phyloP scores from a whole-genome alignment of 305 asterid species.

The Plantago lanceolata region DNA sequence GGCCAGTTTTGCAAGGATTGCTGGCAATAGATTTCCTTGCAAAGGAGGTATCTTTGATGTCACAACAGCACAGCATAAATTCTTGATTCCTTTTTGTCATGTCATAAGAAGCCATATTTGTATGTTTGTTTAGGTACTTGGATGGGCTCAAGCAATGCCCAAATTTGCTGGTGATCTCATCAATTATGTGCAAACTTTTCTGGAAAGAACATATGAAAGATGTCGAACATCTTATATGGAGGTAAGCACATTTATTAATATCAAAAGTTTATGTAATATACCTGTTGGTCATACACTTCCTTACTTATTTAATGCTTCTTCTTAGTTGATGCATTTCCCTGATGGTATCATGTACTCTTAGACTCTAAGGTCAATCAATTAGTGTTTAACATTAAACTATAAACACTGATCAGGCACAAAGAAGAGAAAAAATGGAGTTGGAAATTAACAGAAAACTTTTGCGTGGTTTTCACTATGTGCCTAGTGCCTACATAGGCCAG shows the following conservation, averaged over 20 bases:
- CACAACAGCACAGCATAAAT: constrained; percentile 3
- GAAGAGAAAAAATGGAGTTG: too few species aligned
- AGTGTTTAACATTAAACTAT: too few species aligned
- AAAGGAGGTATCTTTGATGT: constrained; percentile 65
- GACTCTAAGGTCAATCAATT: too few species aligned
- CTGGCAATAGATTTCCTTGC: constrained; percentile 94
- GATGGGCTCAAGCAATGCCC: constrained; percentile 99
- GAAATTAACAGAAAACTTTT: too few species aligned
- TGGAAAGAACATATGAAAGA: constrained; percentile 97
- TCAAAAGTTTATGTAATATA: constrained; percentile 18
- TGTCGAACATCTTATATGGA: constrained; percentile 98
- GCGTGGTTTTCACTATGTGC: too few species aligned
- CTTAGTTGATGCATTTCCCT: too few species aligned
- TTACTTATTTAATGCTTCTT: too few species aligned
- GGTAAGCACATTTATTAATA: constrained; percentile 37
- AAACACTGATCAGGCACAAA: too few species aligned
- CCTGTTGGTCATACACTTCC: background rate
- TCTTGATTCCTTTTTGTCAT: constrained; percentile 10
- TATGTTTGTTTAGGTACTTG: constrained; percentile 66
- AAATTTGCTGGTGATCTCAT: constrained; percentile 86
- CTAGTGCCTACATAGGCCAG: too few species aligned
- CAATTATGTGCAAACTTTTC: constrained; percentile 88
- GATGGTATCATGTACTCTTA: too few species aligned
- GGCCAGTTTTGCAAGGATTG: constrained; percentile 95
- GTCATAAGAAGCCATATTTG: constrained; percentile 19